Evolutionary conservation across 768 basidiomycete genomes (phyloP).

Genomic region (Crepidotus variabilis): DNA sequence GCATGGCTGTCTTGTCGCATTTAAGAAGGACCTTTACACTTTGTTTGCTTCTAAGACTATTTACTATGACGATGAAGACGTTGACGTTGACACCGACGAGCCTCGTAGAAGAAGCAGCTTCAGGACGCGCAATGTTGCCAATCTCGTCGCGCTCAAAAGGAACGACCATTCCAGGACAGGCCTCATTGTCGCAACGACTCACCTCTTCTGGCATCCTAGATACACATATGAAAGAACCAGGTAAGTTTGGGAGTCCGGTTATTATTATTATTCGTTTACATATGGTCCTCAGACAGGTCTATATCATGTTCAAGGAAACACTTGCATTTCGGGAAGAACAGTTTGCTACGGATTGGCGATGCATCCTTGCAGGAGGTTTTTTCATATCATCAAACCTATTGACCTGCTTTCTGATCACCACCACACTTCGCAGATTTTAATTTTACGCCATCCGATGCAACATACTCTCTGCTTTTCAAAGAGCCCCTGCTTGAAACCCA

Average conservation of each 20-base stretch:
- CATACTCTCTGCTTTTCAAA: slow-evolving; percentile 74
- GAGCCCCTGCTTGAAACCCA: slow-evolving; percentile 55
- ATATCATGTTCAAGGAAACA: slow-evolving; percentile 68
- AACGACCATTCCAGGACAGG: slow-evolving; percentile 41
- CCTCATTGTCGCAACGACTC: slow-evolving; percentile 80
- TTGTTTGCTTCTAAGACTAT: slow-evolving; percentile 46
- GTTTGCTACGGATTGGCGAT: slow-evolving; percentile 60
- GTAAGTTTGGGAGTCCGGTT: slow-evolving; percentile 27
- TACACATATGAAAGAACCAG: slow-evolving; percentile 81
- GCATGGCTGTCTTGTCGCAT: slow-evolving; percentile 86
- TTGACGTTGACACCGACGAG: slow-evolving; percentile 30
- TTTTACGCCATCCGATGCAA: slow-evolving; percentile 75
- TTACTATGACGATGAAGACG: slow-evolving; percentile 63
- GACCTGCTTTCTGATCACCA: not conserved
- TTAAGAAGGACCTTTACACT: slow-evolving; percentile 48
- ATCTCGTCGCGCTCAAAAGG: slow-evolving; percentile 62
- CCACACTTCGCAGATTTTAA: slow-evolving; percentile 70
- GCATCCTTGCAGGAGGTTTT: slow-evolving; percentile 80
- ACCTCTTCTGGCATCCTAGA: slow-evolving; percentile 95
- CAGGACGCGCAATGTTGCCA: slow-evolving; percentile 77
- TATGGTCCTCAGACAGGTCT: slow-evolving; percentile 57
- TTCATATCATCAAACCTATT: not conserved
- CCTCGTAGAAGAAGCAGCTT: slow-evolving; percentile 55
- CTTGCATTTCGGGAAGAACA: slow-evolving; percentile 47
- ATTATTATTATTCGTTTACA: not conserved